Conservation (phyloP, 169 alveolate genomes). For the Eimeria sp. region DNA sequence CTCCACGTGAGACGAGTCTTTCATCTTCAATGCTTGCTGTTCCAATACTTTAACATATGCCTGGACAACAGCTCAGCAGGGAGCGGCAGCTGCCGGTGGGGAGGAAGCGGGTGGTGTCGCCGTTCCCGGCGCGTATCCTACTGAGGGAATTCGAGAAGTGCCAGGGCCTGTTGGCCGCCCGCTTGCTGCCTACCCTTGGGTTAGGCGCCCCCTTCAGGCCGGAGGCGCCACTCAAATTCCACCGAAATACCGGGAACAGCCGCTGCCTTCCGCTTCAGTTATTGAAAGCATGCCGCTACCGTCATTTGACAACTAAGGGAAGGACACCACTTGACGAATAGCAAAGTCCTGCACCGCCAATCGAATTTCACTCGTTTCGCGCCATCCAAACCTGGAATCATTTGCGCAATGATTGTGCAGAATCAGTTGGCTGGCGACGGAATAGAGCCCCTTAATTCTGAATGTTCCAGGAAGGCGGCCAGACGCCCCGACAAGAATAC, state of each 20-base stretch:
- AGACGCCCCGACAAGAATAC: too few species aligned
- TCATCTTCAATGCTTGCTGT: not conserved
- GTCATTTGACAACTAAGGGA: slow-evolving; percentile 52
- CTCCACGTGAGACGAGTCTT: slow-evolving; percentile 2
- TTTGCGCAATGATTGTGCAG: not conserved
- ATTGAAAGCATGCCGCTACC: slow-evolving; percentile 72
- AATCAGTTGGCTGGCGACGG: not conserved
- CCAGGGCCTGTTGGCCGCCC: slow-evolving; percentile 15
- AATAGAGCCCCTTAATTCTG: not conserved
- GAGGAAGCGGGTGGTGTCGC: not conserved
- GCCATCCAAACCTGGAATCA: not conserved
- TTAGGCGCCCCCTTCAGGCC: not conserved
- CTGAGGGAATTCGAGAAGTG: not conserved
- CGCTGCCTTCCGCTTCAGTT: slow-evolving; percentile 63
- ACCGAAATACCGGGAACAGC: slow-evolving; percentile 35
- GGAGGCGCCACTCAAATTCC: not conserved
- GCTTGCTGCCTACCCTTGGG: slow-evolving; percentile 1
- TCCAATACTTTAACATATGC: not conserved
- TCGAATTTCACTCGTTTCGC: not conserved
- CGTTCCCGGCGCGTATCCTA: not conserved
- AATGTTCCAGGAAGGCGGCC: not conserved
- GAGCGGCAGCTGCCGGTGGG: slow-evolving; percentile 21
- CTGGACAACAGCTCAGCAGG: not conserved
- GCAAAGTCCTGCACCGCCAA: not conserved
- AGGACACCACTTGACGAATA: not conserved